Base-by-base conservation (phyloP, 768 basidiomycete genomes). In the Mycena albidolilacea region DNA sequence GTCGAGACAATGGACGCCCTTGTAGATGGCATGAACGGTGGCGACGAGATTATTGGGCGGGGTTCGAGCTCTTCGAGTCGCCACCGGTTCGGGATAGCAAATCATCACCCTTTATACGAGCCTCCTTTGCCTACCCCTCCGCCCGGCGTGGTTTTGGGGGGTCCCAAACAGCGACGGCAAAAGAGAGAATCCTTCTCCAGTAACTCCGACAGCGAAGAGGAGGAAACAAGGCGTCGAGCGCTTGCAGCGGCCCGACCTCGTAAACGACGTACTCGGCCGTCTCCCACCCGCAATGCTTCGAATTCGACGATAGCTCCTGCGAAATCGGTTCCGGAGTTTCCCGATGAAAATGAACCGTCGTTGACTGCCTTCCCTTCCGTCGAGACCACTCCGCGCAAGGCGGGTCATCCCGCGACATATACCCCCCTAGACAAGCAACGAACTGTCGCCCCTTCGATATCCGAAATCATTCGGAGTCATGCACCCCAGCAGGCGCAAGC, bases 1-100 rank as follows among this genome's bases (percentile, higher is more conserved):
- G 94, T 96, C 10, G 95, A 95, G 82, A 91, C 90, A 10, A 93
- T 96, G 91, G 95, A 96, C 79, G 95, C 95, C 14, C 82, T 96
- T 65, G 95, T 96, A 8, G 95, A 95, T 75, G 93, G 93, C 10
- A 96, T 96, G 95, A 96, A 96, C 78, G 92, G 92, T 37, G 88
- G 87, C 55, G 91, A 93, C 67, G 87, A 91, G 73, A 81, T 90
- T 66, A 85, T 89, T 23, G 67, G 79, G 72, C 64, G 81, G 70
- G 73, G 84, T 77, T 64, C 84, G 76, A 82, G 84, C 64, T 74
- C 86, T 15, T 86, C 88, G 39, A 84, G 80, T 77, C 87, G 89
- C 17, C 81, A 87, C 60, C 87, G 90, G 71, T 90, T 90, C 77
- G 86, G 84, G 23, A 90, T 91, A 75, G 84, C 87, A 9, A 85